Conservation (phyloP, 176 grass and related monocot species). For the Musa beccarii region DNA sequence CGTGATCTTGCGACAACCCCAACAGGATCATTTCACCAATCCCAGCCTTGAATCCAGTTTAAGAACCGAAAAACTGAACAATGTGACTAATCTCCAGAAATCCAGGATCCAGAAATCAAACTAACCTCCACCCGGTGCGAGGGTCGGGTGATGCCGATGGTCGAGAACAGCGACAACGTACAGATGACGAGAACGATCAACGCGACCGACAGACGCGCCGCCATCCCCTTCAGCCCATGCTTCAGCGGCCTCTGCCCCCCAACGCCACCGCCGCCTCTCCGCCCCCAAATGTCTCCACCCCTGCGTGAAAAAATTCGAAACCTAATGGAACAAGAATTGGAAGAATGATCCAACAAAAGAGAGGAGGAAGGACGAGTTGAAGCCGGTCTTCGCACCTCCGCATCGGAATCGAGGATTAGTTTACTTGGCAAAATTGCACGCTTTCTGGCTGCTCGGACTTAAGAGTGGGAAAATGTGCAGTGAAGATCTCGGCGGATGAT, state of each 20-base stretch:
- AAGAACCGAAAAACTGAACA: not conserved
- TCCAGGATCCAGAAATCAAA: not conserved
- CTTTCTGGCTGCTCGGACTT: no score
- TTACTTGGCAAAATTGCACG: no score
- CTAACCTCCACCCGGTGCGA: slow-evolving; percentile 17
- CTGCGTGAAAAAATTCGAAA: slow-evolving; percentile 8
- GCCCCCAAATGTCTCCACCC: slow-evolving; percentile 23
- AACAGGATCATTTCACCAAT: not conserved
- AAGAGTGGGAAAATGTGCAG: no score
- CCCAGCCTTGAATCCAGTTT: not conserved
- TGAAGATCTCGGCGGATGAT: no score
- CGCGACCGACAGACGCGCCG: slow-evolving; percentile 25
- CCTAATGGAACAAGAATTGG: not conserved
- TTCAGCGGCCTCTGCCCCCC: slow-evolving; percentile 23
- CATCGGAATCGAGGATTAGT: not conserved
- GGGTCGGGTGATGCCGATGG: slow-evolving; percentile 15
- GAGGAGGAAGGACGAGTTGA: not conserved
- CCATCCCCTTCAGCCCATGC: slow-evolving; percentile 33
- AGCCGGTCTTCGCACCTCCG: slow-evolving; percentile 1
- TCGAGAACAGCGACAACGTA: slow-evolving; percentile 24
- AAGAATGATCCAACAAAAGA: not conserved
- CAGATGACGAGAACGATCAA: slow-evolving; percentile 29
- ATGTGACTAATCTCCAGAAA: not conserved
- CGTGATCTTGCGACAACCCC: not conserved
- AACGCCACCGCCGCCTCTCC: slow-evolving; percentile 27